A percentile compares a stretch with the other conserved stretches of the same genome.
Conservation (phyloP, 805 yeast species). For the Teunomyces barrocoloradensis region DNA sequence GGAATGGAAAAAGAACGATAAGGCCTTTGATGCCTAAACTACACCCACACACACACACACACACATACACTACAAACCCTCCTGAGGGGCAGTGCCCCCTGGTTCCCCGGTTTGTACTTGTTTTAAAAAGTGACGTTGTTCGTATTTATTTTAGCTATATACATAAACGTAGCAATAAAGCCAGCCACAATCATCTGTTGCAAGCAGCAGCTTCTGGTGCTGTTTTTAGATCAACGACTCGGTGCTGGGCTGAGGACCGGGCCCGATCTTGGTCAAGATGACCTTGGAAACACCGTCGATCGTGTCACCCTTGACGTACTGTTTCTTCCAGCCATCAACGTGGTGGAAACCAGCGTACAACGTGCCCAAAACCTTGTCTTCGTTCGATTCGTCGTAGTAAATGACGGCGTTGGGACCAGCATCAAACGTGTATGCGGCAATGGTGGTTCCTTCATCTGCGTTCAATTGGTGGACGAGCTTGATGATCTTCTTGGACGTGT, state of each 20-base stretch:
- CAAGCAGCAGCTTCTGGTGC: too few species aligned
- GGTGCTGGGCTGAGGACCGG: constrained; percentile 70
- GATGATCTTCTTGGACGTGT: constrained; percentile 77
- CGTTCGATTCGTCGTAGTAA: constrained; percentile 79
- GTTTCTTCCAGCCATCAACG: constrained; percentile 67
- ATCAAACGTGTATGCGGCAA: constrained; percentile 97
- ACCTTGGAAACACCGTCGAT: constrained; percentile 74
- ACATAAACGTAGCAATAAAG: constrained; percentile 18
- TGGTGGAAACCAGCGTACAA: constrained; percentile 57
- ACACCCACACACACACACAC: too few species aligned
- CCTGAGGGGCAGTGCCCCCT: too few species aligned
- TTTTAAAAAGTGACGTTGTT: background rate
- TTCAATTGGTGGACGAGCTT: constrained; percentile 78
- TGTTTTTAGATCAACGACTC: constrained; percentile 45
- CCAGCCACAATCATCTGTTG: constrained; percentile 23
- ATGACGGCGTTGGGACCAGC: constrained; percentile 99
- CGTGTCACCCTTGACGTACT: constrained; percentile 9
- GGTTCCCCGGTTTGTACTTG: too few species aligned
- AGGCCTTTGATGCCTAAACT: background rate
- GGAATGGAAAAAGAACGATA: constrained; percentile 40
- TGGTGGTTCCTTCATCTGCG: constrained; percentile 55
- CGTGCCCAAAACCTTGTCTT: constrained; percentile 67
- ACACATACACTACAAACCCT: too few species aligned
- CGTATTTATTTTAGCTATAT: background rate
- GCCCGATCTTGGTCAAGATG: constrained; percentile 82